Base-by-base conservation (phyloP, 169 alveolate genomes). In the Neospora caninum region DNA sequence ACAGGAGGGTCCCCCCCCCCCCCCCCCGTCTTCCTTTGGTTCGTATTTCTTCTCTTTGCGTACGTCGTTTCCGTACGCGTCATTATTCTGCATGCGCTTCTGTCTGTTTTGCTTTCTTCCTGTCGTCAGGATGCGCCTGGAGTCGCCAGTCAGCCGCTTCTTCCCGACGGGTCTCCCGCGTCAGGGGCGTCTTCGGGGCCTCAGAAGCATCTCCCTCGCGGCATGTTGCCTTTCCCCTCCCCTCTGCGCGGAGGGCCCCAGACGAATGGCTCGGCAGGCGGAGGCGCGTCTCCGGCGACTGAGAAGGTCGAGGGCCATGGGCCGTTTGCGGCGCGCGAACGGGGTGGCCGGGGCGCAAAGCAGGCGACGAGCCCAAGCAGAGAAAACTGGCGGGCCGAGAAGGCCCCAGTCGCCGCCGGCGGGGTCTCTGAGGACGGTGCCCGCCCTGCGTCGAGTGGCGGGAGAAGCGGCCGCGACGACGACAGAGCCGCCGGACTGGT, bases 191-290 rank as follows among this genome's bases (percentile, higher is more conserved):
- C 39, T 0, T 43, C 45, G 31, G 86, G 86, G 39, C 49, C 45
- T n/a, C 86, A 78, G 45, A 82, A 82, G 89, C 53, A 64, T 7
- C 89, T 82, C 36, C 89, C 89, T 29, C 58, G 89, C 18, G 89
- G 89, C 13, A 82, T 82, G 89, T 31, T 82, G n/a, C 89, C 89
- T 9, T 82, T 82, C 69, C 89, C 89, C 67, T 64, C 73, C 31
- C 73, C 73, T 29, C 4, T 64, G 73, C 73, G 73, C 73, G 73
- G 73, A 22, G 73, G n/a, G 7, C 73, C 25, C 31, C 73, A 64
- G 73, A 6, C 73, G 73, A 64, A 64, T 29, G 73, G 73, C 73
- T 0, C 7, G 73, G 31, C 73, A 29, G 34, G 73, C 64, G 64
- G 27, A 18, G 18, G 64, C 64, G 7, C 64, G 27, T 18, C 64